Percentiles rank a stretch among this genome's conserved stretches.
Evolutionary conservation across 2,329 filamentous ascomycete genomes (phyloP).

Genomic region (Apiospora aurea): DNA sequence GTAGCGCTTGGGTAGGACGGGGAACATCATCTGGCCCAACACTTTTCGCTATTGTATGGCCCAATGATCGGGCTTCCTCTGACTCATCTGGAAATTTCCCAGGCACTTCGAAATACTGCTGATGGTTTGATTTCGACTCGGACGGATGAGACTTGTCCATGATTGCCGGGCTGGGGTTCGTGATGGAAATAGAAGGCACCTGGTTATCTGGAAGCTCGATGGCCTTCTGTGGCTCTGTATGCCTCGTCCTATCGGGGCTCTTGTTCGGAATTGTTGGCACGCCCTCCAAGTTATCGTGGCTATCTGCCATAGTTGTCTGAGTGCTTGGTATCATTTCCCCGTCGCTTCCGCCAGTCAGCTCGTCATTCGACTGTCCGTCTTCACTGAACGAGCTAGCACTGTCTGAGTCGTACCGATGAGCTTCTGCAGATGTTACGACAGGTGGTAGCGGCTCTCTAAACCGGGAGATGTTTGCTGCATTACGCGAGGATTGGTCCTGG

Average conservation of each 20-base stretch:
- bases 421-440: conserved; percentile 74
- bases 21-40: background rate
- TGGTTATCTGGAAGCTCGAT: conserved; percentile 8
- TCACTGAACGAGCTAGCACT: conserved; percentile 54
- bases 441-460: conserved; percentile 72
- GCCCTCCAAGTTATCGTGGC: conserved; percentile 26
- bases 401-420: conserved; percentile 68
- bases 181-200: conserved; percentile 1
- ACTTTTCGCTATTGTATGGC: background rate
- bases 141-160: background rate
- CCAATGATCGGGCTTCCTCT: background rate
- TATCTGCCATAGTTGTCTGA: conserved; percentile 32
- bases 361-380: conserved; percentile 37
- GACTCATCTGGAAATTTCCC: conserved; percentile 2
- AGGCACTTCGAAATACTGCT: conserved; percentile 13
- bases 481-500: conserved; percentile 60
- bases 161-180: conserved; percentile 8
- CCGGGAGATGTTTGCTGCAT: conserved; percentile 63
- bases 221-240: background rate
- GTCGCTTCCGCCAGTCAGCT: conserved; percentile 30
- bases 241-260: background rate
- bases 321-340: conserved; percentile 32
- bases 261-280: background rate
- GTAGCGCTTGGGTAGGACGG: conserved; percentile 29
- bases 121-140: background rate